These are phyloP conservation scores for Cnidoscolus chayamansa DNA, from an alignment of 441 rosid genomes.

Conservation along the genomic window DNA sequence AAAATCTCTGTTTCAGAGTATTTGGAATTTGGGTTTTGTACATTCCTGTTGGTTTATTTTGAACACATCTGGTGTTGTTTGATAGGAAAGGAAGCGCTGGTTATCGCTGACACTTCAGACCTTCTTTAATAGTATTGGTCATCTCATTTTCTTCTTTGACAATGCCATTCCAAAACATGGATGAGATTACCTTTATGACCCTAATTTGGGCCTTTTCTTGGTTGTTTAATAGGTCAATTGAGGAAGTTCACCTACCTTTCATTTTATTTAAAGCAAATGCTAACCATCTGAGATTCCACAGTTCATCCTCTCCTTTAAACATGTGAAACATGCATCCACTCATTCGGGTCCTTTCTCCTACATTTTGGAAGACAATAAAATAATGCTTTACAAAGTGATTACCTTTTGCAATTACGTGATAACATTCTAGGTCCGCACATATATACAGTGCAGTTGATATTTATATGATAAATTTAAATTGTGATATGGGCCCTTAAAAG, in stretches of 20 bases:
- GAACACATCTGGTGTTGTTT: slow-evolving; percentile 27
- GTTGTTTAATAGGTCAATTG: neutral
- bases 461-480: too few relatives aligned
- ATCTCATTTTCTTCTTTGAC: slow-evolving; percentile 9
- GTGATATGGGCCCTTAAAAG: too few relatives aligned
- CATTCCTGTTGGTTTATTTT: slow-evolving; percentile 17
- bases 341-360: too few relatives aligned
- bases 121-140: neutral
- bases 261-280: neutral
- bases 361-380: too few relatives aligned
- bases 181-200: neutral
- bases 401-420: too few relatives aligned
- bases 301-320: too few relatives aligned
- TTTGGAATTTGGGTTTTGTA: neutral
- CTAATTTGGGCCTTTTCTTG: neutral
- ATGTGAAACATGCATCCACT: too few relatives aligned
- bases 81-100: slow-evolving; percentile 6
- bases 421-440: too few relatives aligned
- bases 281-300: neutral
- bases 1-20: slow-evolving; percentile 2
- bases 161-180: neutral
- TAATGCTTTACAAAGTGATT: too few relatives aligned
- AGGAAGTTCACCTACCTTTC: slow-evolving; percentile 12
- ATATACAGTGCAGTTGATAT: too few relatives aligned
- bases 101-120: too few relatives aligned